Evolutionary conservation across 805 yeast genomes (phyloP), one percentile per base, ranked within the genome.

Genomic region (Zygotorulaspora chibaensis): DNA sequence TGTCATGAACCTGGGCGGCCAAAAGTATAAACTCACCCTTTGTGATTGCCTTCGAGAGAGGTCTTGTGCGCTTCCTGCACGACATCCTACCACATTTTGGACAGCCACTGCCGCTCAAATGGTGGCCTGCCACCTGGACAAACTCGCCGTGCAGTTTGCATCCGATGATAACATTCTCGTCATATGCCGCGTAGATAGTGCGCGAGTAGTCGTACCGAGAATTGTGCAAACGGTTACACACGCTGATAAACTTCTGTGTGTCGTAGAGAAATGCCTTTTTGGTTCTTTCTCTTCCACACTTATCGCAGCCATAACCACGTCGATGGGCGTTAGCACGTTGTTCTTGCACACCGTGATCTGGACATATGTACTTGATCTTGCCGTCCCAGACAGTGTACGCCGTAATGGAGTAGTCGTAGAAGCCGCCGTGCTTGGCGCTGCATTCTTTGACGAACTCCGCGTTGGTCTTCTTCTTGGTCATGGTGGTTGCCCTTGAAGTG

Each of bases 121-220:
- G 38, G 11, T 10, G 25, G 9, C 38, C 26, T 8, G 38, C 38
- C 6, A 10, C 26, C 15, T 35, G 38, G 27, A 8, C 16, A 18
- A 35, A 35, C 27, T 35, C 38, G 27, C 38, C 38, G 17, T 18
- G 38, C 15, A 35, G 12, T 17, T 18, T 15, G 26, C 38, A 35
- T 27, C 25, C 26, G 11, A 35, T 35, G 15, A 8, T 35, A 8
- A 35, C 38, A 12, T 35, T 10, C 9, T 27, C 26, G 27, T 16
- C 6, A n/a, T 35, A 35, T n/a, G n/a, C 27, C 8, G 26, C 17
- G 12, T 35, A 35, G 12, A 35, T 26, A 10, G 38, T 15, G 15
- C 17, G 15, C 16, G 38, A 11, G 16, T 35, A 35, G n/a, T 16
- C n/a, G 27, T 18, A 35, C 27, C 38, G 25, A 17, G 8, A 20